Conservation (phyloP, 345 rosid genomes). For the Gossypium herbaceum region DNA sequence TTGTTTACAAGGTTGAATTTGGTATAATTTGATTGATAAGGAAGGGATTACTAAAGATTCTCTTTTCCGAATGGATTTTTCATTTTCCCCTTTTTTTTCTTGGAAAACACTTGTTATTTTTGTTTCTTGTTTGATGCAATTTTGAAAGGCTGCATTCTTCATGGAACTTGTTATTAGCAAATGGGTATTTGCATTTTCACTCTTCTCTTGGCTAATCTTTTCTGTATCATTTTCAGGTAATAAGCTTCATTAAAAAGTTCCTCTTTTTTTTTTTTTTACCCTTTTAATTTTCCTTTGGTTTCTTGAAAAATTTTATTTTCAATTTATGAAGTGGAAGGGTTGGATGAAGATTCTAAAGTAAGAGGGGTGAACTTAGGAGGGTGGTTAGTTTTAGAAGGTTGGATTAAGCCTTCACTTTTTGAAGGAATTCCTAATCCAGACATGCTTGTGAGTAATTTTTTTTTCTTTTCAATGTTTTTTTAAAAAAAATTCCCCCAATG, state of each 20-base stretch:
- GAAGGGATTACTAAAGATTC: conserved; percentile 40
- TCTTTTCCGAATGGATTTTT: conserved; percentile 10
- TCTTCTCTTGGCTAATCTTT: conserved; percentile 38
- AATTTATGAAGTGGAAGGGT: conserved; percentile 47
- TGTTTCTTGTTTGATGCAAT: conserved; percentile 23
- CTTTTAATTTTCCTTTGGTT: neutral
- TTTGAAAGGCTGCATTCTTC: conserved; percentile 32
- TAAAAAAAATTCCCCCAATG: neutral
- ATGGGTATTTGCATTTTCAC: conserved; percentile 50
- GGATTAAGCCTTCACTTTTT: conserved; percentile 80
- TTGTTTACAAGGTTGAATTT: conserved; percentile 40
- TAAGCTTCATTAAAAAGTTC: conserved; percentile 1
- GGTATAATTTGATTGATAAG: conserved; percentile 43
- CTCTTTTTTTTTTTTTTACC: too few species aligned
- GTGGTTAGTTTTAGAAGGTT: conserved; percentile 76
- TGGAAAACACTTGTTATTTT: neutral
- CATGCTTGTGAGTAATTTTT: conserved; percentile 51
- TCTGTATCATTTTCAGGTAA: conserved; percentile 43
- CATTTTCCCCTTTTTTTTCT: neutral
- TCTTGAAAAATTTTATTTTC: neutral
- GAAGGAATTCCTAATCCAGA: conserved; percentile 65
- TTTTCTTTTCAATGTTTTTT: neutral
- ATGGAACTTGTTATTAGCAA: conserved; percentile 48
- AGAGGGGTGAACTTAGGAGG: conserved; percentile 77
- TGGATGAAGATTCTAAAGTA: conserved; percentile 53